Percentiles rank a stretch among this genome's conserved stretches.
These are phyloP conservation scores for Colletotrichum graminicola DNA, from an alignment of 2,329 filamentous ascomycete genomes.

Conservation along the genomic window DNA sequence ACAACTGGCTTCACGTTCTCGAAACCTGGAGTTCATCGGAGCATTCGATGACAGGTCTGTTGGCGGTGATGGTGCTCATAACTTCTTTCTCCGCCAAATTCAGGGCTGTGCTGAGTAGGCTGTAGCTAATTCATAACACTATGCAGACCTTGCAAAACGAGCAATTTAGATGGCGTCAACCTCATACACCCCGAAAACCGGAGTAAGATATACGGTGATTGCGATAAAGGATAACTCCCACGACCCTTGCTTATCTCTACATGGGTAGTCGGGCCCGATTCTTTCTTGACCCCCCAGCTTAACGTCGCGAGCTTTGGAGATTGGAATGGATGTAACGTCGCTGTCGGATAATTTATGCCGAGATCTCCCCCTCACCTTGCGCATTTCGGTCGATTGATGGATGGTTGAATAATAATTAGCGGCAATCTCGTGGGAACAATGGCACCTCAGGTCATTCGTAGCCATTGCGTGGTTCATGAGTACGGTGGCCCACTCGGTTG, in stretches of 20 bases:
- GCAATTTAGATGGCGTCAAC: background rate
- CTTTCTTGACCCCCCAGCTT: background rate
- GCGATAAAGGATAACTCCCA: constrained; percentile 5
- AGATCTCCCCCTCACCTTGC: constrained; percentile 6
- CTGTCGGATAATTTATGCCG: background rate
- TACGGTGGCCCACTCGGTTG: background rate
- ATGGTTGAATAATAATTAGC: background rate
- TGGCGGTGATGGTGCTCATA: too few species aligned
- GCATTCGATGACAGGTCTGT: background rate
- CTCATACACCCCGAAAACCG: constrained; percentile 12
- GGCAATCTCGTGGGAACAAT: background rate
- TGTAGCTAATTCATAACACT: too few species aligned
- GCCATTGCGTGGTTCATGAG: background rate
- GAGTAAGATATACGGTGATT: background rate
- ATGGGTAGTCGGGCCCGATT: background rate
- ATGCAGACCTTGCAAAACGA: background rate
- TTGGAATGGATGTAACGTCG: constrained; percentile 38
- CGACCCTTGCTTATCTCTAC: constrained; percentile 39
- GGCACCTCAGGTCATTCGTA: background rate
- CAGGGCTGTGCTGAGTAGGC: background rate
- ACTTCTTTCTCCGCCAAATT: too few species aligned
- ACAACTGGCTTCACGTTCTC: background rate
- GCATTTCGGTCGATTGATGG: constrained; percentile 7
- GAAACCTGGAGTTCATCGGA: background rate
- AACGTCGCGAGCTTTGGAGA: background rate